phyloP scores from a whole-genome alignment of 768 basidiomycete genomes.

The Melanogaster broomeanus region DNA sequence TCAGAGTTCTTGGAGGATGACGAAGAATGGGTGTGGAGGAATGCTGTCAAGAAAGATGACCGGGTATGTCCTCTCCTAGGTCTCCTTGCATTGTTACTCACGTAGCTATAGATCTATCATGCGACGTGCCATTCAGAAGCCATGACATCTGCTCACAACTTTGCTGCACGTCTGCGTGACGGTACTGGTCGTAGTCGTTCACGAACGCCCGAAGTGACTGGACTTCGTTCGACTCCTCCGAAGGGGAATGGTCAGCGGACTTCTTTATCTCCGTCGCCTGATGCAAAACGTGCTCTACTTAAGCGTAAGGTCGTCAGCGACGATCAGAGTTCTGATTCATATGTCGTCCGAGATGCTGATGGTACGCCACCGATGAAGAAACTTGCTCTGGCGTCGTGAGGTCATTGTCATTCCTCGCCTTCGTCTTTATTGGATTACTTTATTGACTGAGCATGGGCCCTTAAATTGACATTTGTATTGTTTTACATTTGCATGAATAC shows the following conservation, averaged over 20 bases:
- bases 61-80: conserved; percentile 51
- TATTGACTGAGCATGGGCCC: conserved; percentile 27
- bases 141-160: conserved; percentile 56
- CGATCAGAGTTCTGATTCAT: conserved; percentile 36
- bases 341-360: conserved; percentile 36
- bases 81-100: conserved; percentile 2
- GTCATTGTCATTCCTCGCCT: conserved; percentile 7
- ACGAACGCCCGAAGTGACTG: conserved; percentile 65
- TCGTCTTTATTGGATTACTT: conserved; percentile 36
- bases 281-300: conserved; percentile 53
- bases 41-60: conserved; percentile 83
- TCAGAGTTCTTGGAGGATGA: conserved; percentile 93
- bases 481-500: conserved; percentile 3
- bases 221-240: conserved; percentile 40
- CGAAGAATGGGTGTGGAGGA: conserved; percentile 98
- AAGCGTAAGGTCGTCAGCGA: conserved; percentile 78
- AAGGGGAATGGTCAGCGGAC: conserved; percentile 32
- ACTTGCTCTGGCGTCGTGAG: conserved; percentile 47
- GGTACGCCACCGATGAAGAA: conserved; percentile 72
- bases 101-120: conserved; percentile 72
- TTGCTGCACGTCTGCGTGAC: conserved; percentile 68
- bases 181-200: conserved; percentile 70
- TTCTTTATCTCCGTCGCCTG: conserved; percentile 52
- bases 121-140: conserved; percentile 93
- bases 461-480: conserved; percentile 27